Percentiles rank a stretch among this genome's conserved stretches.
phyloP scores from a whole-genome alignment of 352 stramenopile species.

The Globisporangium takayamanum region DNA sequence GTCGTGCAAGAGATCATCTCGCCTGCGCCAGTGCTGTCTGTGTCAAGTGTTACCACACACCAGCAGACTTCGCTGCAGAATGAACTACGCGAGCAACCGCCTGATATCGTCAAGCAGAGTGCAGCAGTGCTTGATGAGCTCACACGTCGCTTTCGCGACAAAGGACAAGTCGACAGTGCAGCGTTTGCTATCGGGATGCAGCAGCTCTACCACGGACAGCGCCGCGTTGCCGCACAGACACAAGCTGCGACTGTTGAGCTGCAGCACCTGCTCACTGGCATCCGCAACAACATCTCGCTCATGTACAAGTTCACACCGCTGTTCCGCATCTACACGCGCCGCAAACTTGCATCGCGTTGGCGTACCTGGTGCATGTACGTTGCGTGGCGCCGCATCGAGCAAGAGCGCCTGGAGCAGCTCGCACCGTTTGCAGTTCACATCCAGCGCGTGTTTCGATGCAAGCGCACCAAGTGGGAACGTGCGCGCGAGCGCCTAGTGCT shows the following conservation, averaged over 20 bases:
- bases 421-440: slow-evolving; percentile 48
- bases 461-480: slow-evolving; percentile 26
- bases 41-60: background rate
- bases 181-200: slow-evolving; percentile 18
- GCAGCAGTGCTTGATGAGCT: slow-evolving; percentile 6
- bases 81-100: background rate
- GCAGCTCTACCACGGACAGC: slow-evolving; percentile 29
- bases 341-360: slow-evolving; percentile 33
- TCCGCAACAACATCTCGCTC: slow-evolving; percentile 35
- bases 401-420: slow-evolving; percentile 27
- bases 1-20: slow-evolving; percentile 46
- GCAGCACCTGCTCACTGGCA: slow-evolving; percentile 28
- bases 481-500: slow-evolving; percentile 25
- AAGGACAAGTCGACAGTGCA: slow-evolving; percentile 15
- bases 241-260: slow-evolving; percentile 22
- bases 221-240: slow-evolving; percentile 19
- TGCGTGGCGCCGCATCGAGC: slow-evolving; percentile 36
- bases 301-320: slow-evolving; percentile 59
- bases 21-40: slow-evolving; percentile 12
- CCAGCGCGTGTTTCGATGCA: slow-evolving; percentile 46
- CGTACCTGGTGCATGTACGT: slow-evolving; percentile 32
- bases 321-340: slow-evolving; percentile 44
- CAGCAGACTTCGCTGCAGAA: slow-evolving; percentile 3
- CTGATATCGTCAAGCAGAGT: background rate
- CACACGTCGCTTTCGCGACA: slow-evolving; percentile 12